These are phyloP conservation scores for Nepenthes mirabilis DNA, from an alignment of 148 eudicot species.

Conservation along the genomic window DNA sequence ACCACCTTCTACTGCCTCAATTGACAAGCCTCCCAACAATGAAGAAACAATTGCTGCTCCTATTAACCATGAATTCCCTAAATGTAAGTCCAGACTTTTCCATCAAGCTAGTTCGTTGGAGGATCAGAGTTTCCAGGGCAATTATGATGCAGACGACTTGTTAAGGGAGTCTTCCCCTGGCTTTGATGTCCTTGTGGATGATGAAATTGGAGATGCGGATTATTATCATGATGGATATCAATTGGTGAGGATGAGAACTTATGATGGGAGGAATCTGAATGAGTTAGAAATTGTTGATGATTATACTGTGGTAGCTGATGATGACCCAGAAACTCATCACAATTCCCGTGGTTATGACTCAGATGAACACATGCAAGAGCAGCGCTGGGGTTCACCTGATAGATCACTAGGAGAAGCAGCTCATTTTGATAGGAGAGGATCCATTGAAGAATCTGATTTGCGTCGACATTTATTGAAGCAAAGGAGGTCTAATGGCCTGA, in stretches of 20 bases:
- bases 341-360: conserved; percentile 43
- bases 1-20: conserved; percentile 10
- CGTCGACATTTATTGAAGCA: conserved; percentile 69
- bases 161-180: conserved; percentile 93
- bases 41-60: conserved; percentile 17
- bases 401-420: conserved; percentile 24
- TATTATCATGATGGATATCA: conserved; percentile 64
- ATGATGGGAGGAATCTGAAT: conserved; percentile 30
- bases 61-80: conserved; percentile 26
- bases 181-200: conserved; percentile 94
- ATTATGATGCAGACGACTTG: conserved; percentile 56
- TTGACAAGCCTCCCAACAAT: conserved; percentile 27
- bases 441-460: conserved; percentile 42
- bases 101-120: conserved; percentile 30
- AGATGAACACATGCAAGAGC: conserved; percentile 33
- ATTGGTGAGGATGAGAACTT: conserved; percentile 31
- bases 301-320: conserved; percentile 26
- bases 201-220: conserved; percentile 48
- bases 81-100: conserved; percentile 24
- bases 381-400: conserved; percentile 40
- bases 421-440: conserved; percentile 40
- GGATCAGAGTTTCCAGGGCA: conserved; percentile 27
- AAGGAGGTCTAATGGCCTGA: conserved; percentile 49
- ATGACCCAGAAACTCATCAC: conserved; percentile 37
- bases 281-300: conserved; percentile 50